Evolutionary conservation across 768 basidiomycete genomes (phyloP).

Genomic region (Dioszegia crocea): DNA sequence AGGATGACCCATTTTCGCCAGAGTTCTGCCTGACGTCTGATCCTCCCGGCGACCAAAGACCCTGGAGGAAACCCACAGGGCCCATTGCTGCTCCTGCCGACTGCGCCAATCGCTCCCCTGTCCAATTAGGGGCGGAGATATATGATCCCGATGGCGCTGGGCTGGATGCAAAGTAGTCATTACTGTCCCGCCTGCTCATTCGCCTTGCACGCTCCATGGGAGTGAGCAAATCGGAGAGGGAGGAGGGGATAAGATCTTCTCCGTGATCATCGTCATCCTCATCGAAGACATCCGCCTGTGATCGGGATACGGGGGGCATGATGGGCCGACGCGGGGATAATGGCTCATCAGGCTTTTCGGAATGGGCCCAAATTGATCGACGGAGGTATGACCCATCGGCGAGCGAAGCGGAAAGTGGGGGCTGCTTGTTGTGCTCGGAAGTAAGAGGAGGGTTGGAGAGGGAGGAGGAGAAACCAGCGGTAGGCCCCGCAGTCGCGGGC

Average conservation of each 20-base stretch:
- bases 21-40: conserved; percentile 27
- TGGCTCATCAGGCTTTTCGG: conserved; percentile 27
- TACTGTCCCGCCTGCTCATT: conserved; percentile 53
- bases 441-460: conserved; percentile 29
- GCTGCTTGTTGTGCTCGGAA: background rate
- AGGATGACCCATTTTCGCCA: background rate
- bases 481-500: conserved; percentile 22
- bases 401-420: conserved; percentile 41
- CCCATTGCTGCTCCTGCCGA: conserved; percentile 45
- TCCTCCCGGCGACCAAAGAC: conserved; percentile 66
- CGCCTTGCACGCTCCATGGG: conserved; percentile 78
- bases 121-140: background rate
- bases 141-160: conserved; percentile 6
- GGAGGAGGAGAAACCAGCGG: conserved; percentile 24
- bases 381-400: conserved; percentile 27
- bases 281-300: conserved; percentile 35
- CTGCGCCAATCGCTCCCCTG: conserved; percentile 40
- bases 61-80: conserved; percentile 39
- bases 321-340: conserved; percentile 32
- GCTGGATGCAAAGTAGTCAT: conserved; percentile 25
- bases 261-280: conserved; percentile 64
- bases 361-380: conserved; percentile 35
- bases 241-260: conserved; percentile 77
- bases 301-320: conserved; percentile 1
- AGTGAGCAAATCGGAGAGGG: conserved; percentile 80